These are phyloP conservation scores for Penicillium maclennaniae DNA, from an alignment of 495 filamentous ascomycete genomes.

Conservation along the genomic window DNA sequence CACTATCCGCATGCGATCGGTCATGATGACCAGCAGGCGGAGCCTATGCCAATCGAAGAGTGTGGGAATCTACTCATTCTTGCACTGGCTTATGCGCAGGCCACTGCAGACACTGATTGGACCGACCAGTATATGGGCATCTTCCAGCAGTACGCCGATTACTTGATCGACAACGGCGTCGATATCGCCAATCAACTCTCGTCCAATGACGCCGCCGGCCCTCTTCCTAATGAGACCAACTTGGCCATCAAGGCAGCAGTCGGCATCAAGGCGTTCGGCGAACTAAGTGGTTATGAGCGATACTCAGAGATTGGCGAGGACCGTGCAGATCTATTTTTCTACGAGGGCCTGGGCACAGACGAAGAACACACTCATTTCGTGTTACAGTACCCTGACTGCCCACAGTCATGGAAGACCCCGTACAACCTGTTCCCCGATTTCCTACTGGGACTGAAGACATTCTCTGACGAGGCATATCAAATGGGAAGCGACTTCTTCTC, in stretches of 20 bases:
- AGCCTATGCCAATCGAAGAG: constrained; percentile 48
- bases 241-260: constrained; percentile 56
- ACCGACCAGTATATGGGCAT: constrained; percentile 28
- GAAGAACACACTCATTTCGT: constrained; percentile 42
- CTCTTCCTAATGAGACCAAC: constrained; percentile 51
- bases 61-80: constrained; percentile 46
- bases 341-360: constrained; percentile 33
- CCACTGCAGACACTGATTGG: constrained; percentile 41
- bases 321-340: constrained; percentile 40
- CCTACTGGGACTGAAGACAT: constrained; percentile 39
- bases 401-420: constrained; percentile 36
- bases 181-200: constrained; percentile 49
- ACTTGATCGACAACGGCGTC: constrained; percentile 47
- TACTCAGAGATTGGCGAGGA: constrained; percentile 41
- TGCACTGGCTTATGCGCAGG: constrained; percentile 37
- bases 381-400: constrained; percentile 35
- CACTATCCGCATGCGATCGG: constrained; percentile 49
- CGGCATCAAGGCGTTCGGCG: constrained; percentile 48
- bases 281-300: constrained; percentile 30
- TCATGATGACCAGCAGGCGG: constrained; percentile 41
- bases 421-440: constrained; percentile 48
- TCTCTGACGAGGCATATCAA: constrained; percentile 33
- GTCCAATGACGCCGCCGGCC: constrained; percentile 52
- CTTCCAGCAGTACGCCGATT: constrained; percentile 47
- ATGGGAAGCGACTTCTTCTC: constrained; percentile 42